Percentiles rank a stretch among this genome's conserved stretches.
Conservation (phyloP, 2,329 filamentous ascomycete species). For the Diaporthe helianthi region DNA sequence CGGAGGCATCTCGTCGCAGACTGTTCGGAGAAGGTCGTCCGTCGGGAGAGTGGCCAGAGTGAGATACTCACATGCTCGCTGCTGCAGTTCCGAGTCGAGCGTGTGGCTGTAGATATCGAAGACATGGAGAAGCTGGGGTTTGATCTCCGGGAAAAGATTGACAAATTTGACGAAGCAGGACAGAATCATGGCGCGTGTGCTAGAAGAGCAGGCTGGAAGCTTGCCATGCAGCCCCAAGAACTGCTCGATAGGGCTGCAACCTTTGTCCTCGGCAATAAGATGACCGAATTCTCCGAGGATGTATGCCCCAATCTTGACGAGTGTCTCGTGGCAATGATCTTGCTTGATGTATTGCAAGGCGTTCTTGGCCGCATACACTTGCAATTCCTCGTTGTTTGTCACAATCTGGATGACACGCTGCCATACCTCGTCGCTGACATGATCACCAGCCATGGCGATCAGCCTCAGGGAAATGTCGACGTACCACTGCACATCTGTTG, state of each 20-base stretch:
- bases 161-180: conserved; percentile 98
- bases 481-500: conserved; percentile 98
- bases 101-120: conserved; percentile 95
- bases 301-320: conserved; percentile 98
- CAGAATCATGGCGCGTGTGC: conserved; percentile 90
- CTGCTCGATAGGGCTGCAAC: conserved; percentile 96
- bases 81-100: conserved; percentile 92
- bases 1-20: conserved; percentile 98
- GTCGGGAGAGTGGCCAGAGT: conserved; percentile 83
- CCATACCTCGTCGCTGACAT: conserved; percentile 99
- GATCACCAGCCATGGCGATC: conserved; percentile 95
- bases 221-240: conserved; percentile 92
- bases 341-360: conserved; percentile 91
- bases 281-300: conserved; percentile 97
- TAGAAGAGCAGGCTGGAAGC: conserved; percentile 85
- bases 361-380: conserved; percentile 94
- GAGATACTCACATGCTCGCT: conserved; percentile 94
- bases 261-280: conserved; percentile 88
- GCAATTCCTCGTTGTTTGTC: conserved; percentile 97
- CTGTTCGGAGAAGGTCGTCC: conserved; percentile 89
- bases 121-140: conserved; percentile 88
- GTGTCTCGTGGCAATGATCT: conserved; percentile 92
- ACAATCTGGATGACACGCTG: conserved; percentile 98
- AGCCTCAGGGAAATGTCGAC: conserved; percentile 95
- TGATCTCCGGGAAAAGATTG: conserved; percentile 98